Evolutionary conservation across 106 monocot genomes (phyloP).

Genomic region (Narthecium ossifragum): DNA sequence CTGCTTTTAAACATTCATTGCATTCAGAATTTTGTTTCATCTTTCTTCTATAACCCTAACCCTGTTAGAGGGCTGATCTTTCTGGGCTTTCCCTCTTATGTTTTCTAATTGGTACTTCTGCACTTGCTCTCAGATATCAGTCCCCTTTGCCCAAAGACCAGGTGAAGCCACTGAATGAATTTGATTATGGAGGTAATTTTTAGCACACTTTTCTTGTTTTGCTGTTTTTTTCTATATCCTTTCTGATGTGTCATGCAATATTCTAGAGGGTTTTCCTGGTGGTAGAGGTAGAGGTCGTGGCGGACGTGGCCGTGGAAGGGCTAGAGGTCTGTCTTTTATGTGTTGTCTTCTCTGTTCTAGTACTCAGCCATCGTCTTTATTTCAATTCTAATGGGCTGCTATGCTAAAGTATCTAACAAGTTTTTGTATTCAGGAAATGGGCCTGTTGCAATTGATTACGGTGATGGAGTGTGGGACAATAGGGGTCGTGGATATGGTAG

Average conservation of each 20-base stretch:
- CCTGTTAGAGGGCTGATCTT: no score
- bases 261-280: constrained; percentile 43
- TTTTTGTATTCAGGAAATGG: constrained; percentile 23
- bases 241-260: no score
- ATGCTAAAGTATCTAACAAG: not conserved
- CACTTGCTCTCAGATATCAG: constrained; percentile 45
- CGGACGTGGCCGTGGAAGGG: constrained; percentile 55
- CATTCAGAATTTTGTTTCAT: no score
- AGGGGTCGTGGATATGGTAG: constrained; percentile 37
- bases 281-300: constrained; percentile 67
- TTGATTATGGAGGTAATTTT: constrained; percentile 52
- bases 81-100: no score
- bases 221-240: not conserved
- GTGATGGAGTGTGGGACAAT: constrained; percentile 46
- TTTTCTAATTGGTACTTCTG: no score
- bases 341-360: not conserved
- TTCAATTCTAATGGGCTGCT: not conserved
- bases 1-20: no score
- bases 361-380: not conserved
- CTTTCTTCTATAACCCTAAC: no score
- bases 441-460: constrained; percentile 26
- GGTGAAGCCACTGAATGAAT: constrained; percentile 57
- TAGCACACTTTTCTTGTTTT: not conserved
- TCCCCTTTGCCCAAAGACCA: constrained; percentile 62
- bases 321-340: constrained; percentile 34